Percentiles rank a stretch among this genome's conserved stretches.
Evolutionary conservation across 1,139 yeast genomes (phyloP).

Genomic region (Yamadazyma membranifaciens): DNA sequence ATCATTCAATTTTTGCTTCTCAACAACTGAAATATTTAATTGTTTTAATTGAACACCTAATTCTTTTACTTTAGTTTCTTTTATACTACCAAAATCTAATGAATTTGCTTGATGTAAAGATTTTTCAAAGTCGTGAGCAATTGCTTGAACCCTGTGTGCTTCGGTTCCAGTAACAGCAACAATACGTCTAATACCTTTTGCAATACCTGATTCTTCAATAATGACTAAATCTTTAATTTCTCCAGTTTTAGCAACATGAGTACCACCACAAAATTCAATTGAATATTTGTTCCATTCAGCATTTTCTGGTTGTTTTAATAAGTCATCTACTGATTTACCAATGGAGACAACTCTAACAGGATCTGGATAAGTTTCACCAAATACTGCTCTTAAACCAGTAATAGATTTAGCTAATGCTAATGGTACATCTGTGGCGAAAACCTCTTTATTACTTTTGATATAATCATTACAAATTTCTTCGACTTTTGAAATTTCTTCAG

Average conservation of each 20-base stretch:
- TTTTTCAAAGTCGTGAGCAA: constrained; percentile 69
- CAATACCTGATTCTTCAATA: constrained; percentile 94
- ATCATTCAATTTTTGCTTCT: constrained; percentile 72
- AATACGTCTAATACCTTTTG: constrained; percentile 97
- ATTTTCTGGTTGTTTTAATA: constrained; percentile 67
- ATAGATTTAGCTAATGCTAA: constrained; percentile 71
- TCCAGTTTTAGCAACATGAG: constrained; percentile 89
- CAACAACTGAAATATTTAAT: constrained; percentile 75
- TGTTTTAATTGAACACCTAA: constrained; percentile 82
- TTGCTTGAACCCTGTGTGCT: constrained; percentile 85
- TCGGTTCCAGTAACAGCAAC: constrained; percentile 94
- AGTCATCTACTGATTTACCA: constrained; percentile 85
- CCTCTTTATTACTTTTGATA: constrained; percentile 68
- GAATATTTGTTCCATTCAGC: constrained; percentile 75
- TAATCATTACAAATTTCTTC: constrained; percentile 73
- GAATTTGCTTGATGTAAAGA: constrained; percentile 58
- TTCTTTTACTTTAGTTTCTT: constrained; percentile 80
- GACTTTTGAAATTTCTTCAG: constrained; percentile 69
- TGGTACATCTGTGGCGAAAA: constrained; percentile 80
- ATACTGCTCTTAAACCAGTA: constrained; percentile 90
- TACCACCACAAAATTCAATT: constrained; percentile 98
- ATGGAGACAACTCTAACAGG: constrained; percentile 98
- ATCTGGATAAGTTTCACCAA: constrained; percentile 98
- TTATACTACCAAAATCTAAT: constrained; percentile 61
- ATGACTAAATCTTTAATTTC: constrained; percentile 90